Conservation (phyloP, 2,329 filamentous ascomycete species). For the Colletotrichum kahawae region DNA sequence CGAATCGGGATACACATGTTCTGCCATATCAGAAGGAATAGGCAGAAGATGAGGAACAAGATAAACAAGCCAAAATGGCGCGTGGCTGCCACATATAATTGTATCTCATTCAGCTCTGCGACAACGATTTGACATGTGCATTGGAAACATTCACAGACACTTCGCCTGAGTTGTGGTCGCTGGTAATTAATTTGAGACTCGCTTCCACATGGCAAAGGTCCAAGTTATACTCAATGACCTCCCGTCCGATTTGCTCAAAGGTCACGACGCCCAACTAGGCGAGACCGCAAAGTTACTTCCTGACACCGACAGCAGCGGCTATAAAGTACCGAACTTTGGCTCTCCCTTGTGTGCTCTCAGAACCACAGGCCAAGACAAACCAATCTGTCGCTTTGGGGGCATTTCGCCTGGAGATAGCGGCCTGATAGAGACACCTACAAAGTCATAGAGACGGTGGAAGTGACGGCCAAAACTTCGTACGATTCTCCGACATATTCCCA, state of each 20-base stretch:
- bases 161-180: too few species aligned
- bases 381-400: not conserved
- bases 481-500: too few species aligned
- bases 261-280: too few species aligned
- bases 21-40: fast-evolving
- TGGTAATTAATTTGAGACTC: too few species aligned
- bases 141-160: not conserved
- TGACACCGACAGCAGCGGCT: not conserved
- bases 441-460: not conserved
- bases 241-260: not conserved
- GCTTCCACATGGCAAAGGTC: too few species aligned
- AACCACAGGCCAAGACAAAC: not conserved
- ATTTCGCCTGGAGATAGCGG: not conserved
- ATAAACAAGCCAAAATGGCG: not conserved
- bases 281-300: not conserved
- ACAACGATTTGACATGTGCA: not conserved
- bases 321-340: fast-evolving
- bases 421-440: not conserved
- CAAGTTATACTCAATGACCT: not conserved
- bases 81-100: fast-evolving
- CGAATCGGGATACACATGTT: fast-evolving
- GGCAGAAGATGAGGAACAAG: not conserved
- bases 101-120: not conserved
- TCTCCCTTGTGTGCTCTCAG: not conserved
- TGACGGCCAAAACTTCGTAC: too few species aligned